These are phyloP conservation scores for Sporobolus alterniflorus DNA, from an alignment of 202 grass and related monocot species.

Conservation along the genomic window DNA sequence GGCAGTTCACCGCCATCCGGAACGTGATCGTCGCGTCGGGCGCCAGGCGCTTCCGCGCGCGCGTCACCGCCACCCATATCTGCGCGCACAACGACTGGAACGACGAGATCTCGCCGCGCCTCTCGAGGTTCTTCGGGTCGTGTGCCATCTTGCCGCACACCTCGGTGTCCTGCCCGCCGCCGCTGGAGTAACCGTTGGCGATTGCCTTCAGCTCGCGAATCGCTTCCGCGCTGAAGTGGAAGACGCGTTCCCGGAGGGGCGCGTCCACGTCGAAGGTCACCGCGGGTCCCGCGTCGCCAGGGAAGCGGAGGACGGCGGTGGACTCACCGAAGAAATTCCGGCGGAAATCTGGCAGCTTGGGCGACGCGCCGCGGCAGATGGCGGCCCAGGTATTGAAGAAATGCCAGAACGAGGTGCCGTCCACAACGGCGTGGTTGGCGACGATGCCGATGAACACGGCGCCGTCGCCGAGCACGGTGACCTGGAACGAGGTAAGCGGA, in stretches of 20 bases:
- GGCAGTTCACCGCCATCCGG: slow-evolving; percentile 95
- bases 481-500: slow-evolving; percentile 83
- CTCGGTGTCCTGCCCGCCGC: slow-evolving; percentile 39
- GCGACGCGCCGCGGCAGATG: slow-evolving; percentile 72
- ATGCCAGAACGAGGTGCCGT: slow-evolving; percentile 97
- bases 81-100: slow-evolving; percentile 91
- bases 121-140: slow-evolving; percentile 49
- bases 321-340: slow-evolving; percentile 88
- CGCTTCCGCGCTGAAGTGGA: slow-evolving; percentile 71
- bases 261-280: slow-evolving; percentile 83
- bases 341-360: slow-evolving; percentile 64
- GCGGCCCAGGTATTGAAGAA: slow-evolving; percentile 89
- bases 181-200: slow-evolving; percentile 40
- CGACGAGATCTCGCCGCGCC: slow-evolving; percentile 70
- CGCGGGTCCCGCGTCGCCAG: slow-evolving; percentile 54
- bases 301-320: slow-evolving; percentile 80
- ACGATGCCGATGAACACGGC: slow-evolving; percentile 81
- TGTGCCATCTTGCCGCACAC: slow-evolving; percentile 74
- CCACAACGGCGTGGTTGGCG: slow-evolving; percentile 86
- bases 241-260: slow-evolving; percentile 77
- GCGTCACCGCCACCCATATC: slow-evolving; percentile 86
- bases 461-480: slow-evolving; percentile 86
- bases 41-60: slow-evolving; percentile 59
- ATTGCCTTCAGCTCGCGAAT: slow-evolving; percentile 72
- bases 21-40: slow-evolving; percentile 67